A percentile compares a stretch with the other conserved stretches of the same genome.
These are phyloP conservation scores for Aspergillus quadrilineatus DNA, from an alignment of 2,329 filamentous ascomycete genomes.

Conservation along the genomic window DNA sequence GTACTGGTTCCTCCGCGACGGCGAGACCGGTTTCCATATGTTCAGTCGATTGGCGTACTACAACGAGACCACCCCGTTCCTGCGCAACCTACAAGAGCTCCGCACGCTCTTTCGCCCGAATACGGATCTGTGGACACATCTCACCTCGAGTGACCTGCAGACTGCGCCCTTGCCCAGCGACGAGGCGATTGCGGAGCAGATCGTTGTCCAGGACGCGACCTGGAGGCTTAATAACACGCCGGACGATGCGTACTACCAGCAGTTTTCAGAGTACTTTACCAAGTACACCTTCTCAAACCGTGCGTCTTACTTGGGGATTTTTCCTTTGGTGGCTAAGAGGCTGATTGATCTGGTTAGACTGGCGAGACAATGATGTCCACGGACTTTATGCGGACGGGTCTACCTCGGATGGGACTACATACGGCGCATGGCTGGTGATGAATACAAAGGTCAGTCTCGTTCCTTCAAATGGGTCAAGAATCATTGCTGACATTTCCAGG, in stretches of 20 bases:
- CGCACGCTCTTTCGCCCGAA: conserved; percentile 62
- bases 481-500: conserved; percentile 15
- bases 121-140: conserved; percentile 60
- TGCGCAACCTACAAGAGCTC: conserved; percentile 61
- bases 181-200: conserved; percentile 37
- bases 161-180: conserved; percentile 54
- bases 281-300: conserved; percentile 64
- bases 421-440: conserved; percentile 64
- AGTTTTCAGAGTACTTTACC: conserved; percentile 63
- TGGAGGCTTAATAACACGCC: conserved; percentile 60
- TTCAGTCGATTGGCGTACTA: conserved; percentile 62
- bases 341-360: conserved; percentile 28
- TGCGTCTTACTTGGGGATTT: background rate
- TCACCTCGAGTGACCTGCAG: conserved; percentile 57
- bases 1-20: conserved; percentile 64
- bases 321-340: background rate
- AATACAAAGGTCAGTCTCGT: conserved; percentile 58
- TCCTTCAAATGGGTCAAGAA: too few species aligned
- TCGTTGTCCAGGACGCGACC: conserved; percentile 63
- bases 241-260: conserved; percentile 55
- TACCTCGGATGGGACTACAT: conserved; percentile 51
- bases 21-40: conserved; percentile 62
- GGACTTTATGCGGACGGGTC: conserved; percentile 56
- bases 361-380: conserved; percentile 59
- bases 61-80: conserved; percentile 56